Evolutionary conservation across 2,329 filamentous ascomycete species (phyloP).

Genomic region (Tolypocladium ophioglossoides): DNA sequence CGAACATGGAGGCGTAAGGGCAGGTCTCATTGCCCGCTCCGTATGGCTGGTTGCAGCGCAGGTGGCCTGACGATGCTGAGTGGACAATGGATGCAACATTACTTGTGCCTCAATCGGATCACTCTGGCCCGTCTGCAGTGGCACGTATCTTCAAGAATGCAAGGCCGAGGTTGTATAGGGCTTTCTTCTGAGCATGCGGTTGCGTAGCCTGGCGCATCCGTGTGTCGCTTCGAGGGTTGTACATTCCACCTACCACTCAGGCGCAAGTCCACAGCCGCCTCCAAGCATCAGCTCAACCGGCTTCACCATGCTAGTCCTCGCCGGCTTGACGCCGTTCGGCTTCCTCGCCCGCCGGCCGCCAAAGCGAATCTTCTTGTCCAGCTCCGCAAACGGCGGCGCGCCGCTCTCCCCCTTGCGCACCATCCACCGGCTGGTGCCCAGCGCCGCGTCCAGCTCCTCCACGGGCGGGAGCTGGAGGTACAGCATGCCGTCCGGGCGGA

Average conservation of each 20-base stretch:
- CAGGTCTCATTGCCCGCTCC: no score
- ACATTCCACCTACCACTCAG: constrained; percentile 44
- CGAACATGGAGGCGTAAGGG: no score
- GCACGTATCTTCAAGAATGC: no score
- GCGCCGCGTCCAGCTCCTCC: constrained; percentile 65
- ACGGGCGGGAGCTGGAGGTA: constrained; percentile 74
- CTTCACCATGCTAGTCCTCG: constrained; percentile 22
- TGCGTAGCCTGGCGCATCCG: no score
- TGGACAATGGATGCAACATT: no score
- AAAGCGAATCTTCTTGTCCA: constrained; percentile 26
- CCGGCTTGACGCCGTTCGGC: constrained; percentile 23
- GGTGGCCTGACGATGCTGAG: no score
- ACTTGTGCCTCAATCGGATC: no score
- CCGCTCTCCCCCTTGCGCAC: constrained; percentile 59
- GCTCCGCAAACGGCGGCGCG: constrained; percentile 27
- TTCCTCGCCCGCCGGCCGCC: constrained; percentile 25
- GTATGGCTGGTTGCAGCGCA: no score
- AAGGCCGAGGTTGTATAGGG: no score
- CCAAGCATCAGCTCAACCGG: constrained; percentile 25
- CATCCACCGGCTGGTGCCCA: constrained; percentile 72
- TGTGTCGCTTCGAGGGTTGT: no score
- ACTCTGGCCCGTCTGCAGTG: no score
- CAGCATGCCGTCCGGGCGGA: constrained; percentile 61
- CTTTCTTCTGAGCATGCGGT: no score
- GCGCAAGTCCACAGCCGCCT: constrained; percentile 28